These are phyloP conservation scores for Eucalyptus camaldulensis DNA, from an alignment of 345 rosid species.

Conservation along the genomic window DNA sequence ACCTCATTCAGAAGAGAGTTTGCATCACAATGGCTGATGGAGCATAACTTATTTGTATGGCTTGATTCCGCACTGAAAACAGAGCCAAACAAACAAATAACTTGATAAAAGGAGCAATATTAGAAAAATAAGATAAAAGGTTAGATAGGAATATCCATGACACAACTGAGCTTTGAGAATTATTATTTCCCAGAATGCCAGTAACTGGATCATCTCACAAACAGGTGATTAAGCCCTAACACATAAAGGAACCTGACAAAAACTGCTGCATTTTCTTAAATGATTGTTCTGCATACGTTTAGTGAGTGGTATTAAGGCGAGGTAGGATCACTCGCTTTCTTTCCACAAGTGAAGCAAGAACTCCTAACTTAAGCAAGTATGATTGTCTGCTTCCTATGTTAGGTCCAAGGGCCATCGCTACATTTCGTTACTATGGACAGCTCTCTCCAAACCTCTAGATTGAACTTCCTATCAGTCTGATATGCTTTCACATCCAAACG, in stretches of 20 bases:
- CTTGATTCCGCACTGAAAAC: slow-evolving; percentile 61
- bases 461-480: background rate
- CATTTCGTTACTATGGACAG: background rate
- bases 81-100: background rate
- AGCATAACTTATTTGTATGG: slow-evolving; percentile 80
- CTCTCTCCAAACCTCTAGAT: background rate
- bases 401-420: background rate
- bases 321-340: background rate
- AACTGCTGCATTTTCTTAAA: background rate
- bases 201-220: background rate
- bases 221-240: background rate
- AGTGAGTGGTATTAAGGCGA: background rate
- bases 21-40: slow-evolving; percentile 87
- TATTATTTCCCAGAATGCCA: background rate
- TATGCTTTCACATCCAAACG: background rate
- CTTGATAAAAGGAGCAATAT: background rate
- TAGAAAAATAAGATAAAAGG: background rate
- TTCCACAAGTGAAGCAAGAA: background rate
- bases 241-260: background rate
- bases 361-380: background rate
- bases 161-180: background rate
- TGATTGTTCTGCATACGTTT: background rate
- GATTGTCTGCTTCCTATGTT: background rate
- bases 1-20: slow-evolving; percentile 87
- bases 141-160: background rate